Evolutionary conservation across 768 basidiomycete species (phyloP).

Genomic region (Psilocybe subaeruginosa): DNA sequence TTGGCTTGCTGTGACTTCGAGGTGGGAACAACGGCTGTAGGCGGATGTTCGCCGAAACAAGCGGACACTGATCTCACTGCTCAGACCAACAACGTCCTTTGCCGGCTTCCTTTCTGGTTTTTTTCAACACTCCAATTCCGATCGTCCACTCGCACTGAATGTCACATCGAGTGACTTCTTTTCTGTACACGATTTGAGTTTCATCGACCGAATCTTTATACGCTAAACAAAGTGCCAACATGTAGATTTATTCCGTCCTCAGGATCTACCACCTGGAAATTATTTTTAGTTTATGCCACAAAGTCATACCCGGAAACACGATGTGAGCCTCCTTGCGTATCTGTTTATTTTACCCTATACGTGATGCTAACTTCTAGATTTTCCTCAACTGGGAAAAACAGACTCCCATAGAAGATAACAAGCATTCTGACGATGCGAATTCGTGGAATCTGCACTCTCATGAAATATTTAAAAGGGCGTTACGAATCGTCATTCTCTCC

Average conservation of each 20-base stretch:
- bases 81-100: conserved; percentile 15
- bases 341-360: conserved; percentile 23
- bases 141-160: conserved; percentile 22
- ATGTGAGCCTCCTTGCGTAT: conserved; percentile 17
- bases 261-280: conserved; percentile 14
- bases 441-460: conserved; percentile 13
- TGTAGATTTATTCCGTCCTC: conserved; percentile 9
- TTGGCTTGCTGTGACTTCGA: conserved; percentile 18
- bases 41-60: conserved; percentile 20
- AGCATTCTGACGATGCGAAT: conserved; percentile 8
- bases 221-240: conserved; percentile 3
- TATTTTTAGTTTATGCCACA: conserved; percentile 24
- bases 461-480: conserved; percentile 21
- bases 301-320: conserved; percentile 18
- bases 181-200: conserved; percentile 17
- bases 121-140: conserved; percentile 13
- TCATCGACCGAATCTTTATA: conserved; percentile 10
- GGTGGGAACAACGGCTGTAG: conserved; percentile 18
- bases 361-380: conserved; percentile 22
- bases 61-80: conserved; percentile 17
- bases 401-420: conserved; percentile 22
- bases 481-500: background rate
- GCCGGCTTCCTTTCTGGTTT: conserved; percentile 19
- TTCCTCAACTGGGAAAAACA: conserved; percentile 23
- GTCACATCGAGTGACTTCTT: conserved; percentile 16